A percentile compares a stretch with the other conserved stretches of the same genome.
phyloP scores from a whole-genome alignment of 495 filamentous ascomycete genomes.

The Bathelium albidoporum region DNA sequence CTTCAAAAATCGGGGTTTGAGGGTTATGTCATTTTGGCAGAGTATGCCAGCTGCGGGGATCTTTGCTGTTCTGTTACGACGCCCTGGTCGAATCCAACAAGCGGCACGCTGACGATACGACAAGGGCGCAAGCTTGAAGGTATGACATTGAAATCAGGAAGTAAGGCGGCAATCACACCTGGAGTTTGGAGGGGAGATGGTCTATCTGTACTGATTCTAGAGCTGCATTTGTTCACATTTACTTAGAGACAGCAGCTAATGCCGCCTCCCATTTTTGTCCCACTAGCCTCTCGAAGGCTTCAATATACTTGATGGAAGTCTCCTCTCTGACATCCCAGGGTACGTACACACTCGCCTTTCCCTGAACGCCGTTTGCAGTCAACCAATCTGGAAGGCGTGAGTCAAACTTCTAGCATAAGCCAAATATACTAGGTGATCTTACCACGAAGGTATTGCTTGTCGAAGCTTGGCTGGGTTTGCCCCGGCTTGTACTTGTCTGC shows the following conservation, averaged over 20 bases:
- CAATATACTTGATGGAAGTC: slow-evolving; percentile 55
- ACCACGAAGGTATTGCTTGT: slow-evolving; percentile 43
- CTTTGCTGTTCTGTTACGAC: too few species aligned
- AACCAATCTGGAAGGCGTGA: slow-evolving; percentile 87
- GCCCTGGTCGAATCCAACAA: too few species aligned
- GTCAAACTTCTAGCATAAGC: slow-evolving; percentile 11
- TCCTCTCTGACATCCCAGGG: slow-evolving; percentile 51
- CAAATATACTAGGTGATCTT: background rate
- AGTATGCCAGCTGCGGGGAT: too few species aligned
- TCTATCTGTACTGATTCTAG: background rate
- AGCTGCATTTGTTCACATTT: background rate
- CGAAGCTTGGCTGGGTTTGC: slow-evolving; percentile 66
- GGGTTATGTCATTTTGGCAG: too few species aligned
- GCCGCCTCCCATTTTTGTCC: slow-evolving; percentile 29
- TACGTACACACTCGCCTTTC: slow-evolving; percentile 57
- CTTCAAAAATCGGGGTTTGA: too few species aligned
- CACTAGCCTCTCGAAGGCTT: slow-evolving; percentile 62
- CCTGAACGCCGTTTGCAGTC: slow-evolving; percentile 56
- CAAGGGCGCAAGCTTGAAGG: too few species aligned
- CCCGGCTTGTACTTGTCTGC: slow-evolving; percentile 62
- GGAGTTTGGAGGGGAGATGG: background rate
- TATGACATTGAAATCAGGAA: too few species aligned
- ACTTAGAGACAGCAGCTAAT: background rate
- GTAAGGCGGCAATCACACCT: too few species aligned
- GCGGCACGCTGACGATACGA: too few species aligned